Conservation (phyloP, 2,329 filamentous ascomycete species). For the Lomentospora prolificans region DNA sequence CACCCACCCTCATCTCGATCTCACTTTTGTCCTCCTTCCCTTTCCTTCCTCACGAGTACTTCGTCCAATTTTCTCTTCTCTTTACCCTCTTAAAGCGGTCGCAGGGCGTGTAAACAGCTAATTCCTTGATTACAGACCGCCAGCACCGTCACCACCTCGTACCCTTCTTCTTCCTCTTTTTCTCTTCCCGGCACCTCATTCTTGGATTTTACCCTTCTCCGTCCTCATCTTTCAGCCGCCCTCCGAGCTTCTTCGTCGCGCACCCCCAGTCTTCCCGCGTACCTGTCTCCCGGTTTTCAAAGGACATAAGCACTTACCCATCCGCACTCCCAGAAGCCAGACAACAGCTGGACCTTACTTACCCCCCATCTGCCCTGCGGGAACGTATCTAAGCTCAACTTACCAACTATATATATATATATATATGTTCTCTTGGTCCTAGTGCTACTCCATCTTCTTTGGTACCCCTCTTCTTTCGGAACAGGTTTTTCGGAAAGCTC, state of each 20-base stretch:
- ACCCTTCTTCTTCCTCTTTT: slow-evolving; percentile 28
- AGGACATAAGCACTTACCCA: slow-evolving; percentile 11
- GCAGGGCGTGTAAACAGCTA: slow-evolving; percentile 49
- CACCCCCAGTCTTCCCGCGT: slow-evolving; percentile 6
- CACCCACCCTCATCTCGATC: slow-evolving; percentile 16
- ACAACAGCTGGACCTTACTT: not conserved
- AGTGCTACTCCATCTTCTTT: slow-evolving; percentile 18
- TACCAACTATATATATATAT: not conserved
- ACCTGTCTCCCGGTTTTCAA: slow-evolving; percentile 9
- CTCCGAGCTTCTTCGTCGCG: slow-evolving; percentile 8
- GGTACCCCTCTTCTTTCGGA: slow-evolving; percentile 6
- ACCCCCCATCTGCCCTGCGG: not conserved
- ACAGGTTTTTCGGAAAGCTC: slow-evolving; percentile 8
- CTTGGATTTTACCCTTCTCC: slow-evolving; percentile 9
- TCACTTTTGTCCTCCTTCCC: slow-evolving; percentile 40
- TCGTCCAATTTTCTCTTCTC: slow-evolving; percentile 43
- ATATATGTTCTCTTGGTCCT: slow-evolving; percentile 20
- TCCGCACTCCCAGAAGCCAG: not conserved
- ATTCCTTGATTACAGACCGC: slow-evolving; percentile 46
- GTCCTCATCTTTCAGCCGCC: slow-evolving; percentile 12
- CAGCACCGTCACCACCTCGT: slow-evolving; percentile 29
- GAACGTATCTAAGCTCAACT: not conserved
- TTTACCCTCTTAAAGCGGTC: slow-evolving; percentile 46
- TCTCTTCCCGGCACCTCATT: not conserved
- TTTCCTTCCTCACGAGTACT: slow-evolving; percentile 45